A percentile compares a stretch with the other conserved stretches of the same genome.
phyloP scores from a whole-genome alignment of 2,329 filamentous ascomycete genomes.

The Ceratocystis eucalypticola region DNA sequence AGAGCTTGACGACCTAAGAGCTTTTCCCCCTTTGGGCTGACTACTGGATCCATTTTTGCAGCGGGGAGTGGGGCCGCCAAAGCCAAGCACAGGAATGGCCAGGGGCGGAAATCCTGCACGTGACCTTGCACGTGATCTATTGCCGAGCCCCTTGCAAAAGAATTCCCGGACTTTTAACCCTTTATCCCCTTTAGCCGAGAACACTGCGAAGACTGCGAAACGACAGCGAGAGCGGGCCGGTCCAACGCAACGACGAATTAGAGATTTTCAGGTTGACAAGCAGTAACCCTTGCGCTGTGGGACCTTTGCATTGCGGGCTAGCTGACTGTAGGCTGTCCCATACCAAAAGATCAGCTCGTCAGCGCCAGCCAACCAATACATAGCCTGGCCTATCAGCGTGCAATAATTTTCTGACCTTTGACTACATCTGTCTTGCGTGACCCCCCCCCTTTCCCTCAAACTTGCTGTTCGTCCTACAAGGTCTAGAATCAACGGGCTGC shows the following conservation, averaged over 20 bases:
- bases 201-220: slow-evolving; percentile 1
- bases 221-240: background rate
- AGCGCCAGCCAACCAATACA: background rate
- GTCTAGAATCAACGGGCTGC: background rate
- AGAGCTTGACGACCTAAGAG: background rate
- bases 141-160: background rate
- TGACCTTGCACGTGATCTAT: background rate
- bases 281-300: background rate
- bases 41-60: background rate
- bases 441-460: background rate
- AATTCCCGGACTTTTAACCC: background rate
- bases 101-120: background rate
- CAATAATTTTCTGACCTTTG: background rate
- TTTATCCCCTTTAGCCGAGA: background rate
- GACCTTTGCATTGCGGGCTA: background rate
- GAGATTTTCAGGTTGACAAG: background rate
- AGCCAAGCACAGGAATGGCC: background rate
- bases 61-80: slow-evolving; percentile 14
- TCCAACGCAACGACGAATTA: background rate
- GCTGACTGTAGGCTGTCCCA: too few relatives aligned
- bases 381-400: background rate
- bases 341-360: background rate
- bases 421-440: background rate
- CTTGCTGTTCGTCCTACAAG: background rate
- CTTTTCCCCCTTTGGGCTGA: background rate